Evolutionary conservation across 2,329 filamentous ascomycete genomes (phyloP).

Genomic region (Alternaria sp.): DNA sequence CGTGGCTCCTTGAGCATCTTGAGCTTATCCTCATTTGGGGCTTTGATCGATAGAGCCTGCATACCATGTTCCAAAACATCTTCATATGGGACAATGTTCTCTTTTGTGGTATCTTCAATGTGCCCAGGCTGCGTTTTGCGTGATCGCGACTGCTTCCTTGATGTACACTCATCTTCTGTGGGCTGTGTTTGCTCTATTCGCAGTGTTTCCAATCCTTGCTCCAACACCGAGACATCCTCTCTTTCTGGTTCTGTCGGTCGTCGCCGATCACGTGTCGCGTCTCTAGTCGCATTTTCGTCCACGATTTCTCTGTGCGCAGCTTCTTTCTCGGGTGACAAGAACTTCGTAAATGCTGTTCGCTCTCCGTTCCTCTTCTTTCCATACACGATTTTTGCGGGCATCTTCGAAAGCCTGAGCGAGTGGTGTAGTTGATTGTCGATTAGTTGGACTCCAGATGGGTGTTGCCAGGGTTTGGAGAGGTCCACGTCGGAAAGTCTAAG

Average conservation of each 20-base stretch:
- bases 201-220: slow-evolving; percentile 17
- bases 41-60: slow-evolving; percentile 13
- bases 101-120: slow-evolving; percentile 13
- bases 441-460: slow-evolving; percentile 7
- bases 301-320: slow-evolving; percentile 8
- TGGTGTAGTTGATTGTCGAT: slow-evolving; percentile 4
- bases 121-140: slow-evolving; percentile 8
- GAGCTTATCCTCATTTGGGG: slow-evolving; percentile 1
- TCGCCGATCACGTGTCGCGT: slow-evolving; percentile 10
- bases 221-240: slow-evolving; percentile 12
- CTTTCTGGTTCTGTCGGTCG: slow-evolving; percentile 11
- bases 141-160: slow-evolving; percentile 21
- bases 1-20: slow-evolving; percentile 14
- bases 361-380: slow-evolving; percentile 38
- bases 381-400: slow-evolving; percentile 38
- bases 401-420: slow-evolving; percentile 20
- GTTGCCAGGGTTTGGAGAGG: slow-evolving; percentile 11
- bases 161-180: slow-evolving; percentile 8
- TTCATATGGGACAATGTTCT: slow-evolving; percentile 12
- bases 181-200: slow-evolving; percentile 5
- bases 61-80: slow-evolving; percentile 15
- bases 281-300: slow-evolving; percentile 10
- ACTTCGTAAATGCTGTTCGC: slow-evolving; percentile 38
- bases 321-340: slow-evolving; percentile 42
- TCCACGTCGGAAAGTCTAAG: slow-evolving; percentile 20